Evolutionary conservation across 202 grass and related monocot genomes (phyloP).

Genomic region (Saccharum hybrid): DNA sequence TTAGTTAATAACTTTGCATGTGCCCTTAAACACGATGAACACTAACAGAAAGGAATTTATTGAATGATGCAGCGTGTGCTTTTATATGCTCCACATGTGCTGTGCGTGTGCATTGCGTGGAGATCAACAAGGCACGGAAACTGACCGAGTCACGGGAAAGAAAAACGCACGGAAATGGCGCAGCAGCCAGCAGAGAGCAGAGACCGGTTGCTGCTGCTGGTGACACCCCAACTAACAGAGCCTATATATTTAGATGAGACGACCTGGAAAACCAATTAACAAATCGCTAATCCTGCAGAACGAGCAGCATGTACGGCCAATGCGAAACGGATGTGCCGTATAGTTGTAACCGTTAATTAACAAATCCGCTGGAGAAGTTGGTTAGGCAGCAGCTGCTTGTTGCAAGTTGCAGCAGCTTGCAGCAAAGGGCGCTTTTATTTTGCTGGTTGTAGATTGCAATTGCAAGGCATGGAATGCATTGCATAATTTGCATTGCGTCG

Average conservation of each 20-base stretch:
- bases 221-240: no score
- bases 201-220: neutral
- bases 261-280: slow-evolving; percentile 3
- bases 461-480: neutral
- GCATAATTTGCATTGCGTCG: neutral
- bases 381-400: neutral
- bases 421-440: neutral
- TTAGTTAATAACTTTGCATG: no score
- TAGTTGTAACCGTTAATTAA: neutral
- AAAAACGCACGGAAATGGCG: slow-evolving; percentile 11
- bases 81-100: neutral
- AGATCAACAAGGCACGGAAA: neutral
- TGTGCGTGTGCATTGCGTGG: neutral
- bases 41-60: neutral
- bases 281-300: neutral
- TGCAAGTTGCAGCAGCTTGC: neutral
- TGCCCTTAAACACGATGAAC: neutral
- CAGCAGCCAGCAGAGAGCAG: neutral
- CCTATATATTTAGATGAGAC: neutral
- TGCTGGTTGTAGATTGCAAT: neutral
- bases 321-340: slow-evolving; percentile 12
- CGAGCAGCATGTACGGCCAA: neutral
- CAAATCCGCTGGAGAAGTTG: slow-evolving; percentile 14
- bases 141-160: slow-evolving; percentile 32
- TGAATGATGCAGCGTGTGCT: neutral